Evolutionary conservation across 805 yeast genomes (phyloP), one percentile per base, ranked within the genome.

Genomic region (Kuraishia ogatae): DNA sequence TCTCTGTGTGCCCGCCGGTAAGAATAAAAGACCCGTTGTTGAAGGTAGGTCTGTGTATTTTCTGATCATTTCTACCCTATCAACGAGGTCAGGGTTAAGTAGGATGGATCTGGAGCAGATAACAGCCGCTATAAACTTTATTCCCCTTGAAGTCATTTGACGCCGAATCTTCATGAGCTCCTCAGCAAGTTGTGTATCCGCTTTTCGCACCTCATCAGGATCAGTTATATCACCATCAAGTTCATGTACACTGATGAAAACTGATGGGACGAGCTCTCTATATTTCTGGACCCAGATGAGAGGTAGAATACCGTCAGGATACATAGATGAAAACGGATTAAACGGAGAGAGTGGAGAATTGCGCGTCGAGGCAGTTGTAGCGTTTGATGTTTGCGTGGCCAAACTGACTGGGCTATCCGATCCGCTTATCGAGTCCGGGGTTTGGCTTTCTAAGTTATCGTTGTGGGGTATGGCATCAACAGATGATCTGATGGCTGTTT

Each of bases 211-310:
- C 17, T 60, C 62, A 11, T 59, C 57, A 1, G 48, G 54, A 24
- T 66, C 68, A 1, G 61, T 57, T 2, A 63, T 60, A 21, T 71
- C 75, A 11, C 67, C 67, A 20, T 62, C 63, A 15, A 79, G 57
- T 52, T 75, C 75, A 59, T 75, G 74, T 43, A 81, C 72, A 1
- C 77, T 63, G 1, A 83, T 66, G 48, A 76, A 73, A 0, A 78
- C 74, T 1, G 77, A 60, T 0, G 89, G 88, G n/a, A 71, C 48
- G 2, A 68, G 55, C n/a, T 72, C 68, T 26, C 69, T 67, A 60
- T 83, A 80, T 61, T 81, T 83, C 39, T 73, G 71, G 15, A 82
- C 56, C 89, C 89, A 84, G 24, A 77, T 68, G 0, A 63, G 59
- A 1, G 78, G 71, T 29, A 81, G 61, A 1, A 81, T 59, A 0